These are phyloP conservation scores for Pyrus hybrid DNA, from an alignment of 331 rosid genomes.

Conservation along the genomic window DNA sequence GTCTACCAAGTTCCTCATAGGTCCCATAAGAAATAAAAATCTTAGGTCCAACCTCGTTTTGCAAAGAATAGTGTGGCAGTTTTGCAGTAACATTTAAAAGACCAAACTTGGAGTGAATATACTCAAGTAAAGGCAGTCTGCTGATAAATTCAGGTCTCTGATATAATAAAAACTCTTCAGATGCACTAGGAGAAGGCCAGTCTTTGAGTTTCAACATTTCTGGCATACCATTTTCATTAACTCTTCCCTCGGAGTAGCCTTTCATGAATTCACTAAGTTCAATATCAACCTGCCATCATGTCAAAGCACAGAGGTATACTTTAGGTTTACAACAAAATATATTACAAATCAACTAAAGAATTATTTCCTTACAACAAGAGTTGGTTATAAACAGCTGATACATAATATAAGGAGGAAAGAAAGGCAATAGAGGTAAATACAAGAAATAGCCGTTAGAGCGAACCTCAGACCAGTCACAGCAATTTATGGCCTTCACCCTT, in stretches of 20 bases:
- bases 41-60: too few species aligned
- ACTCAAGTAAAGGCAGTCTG: constrained; percentile 86
- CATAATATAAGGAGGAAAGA: constrained; percentile 7
- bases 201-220: constrained; percentile 79
- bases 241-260: constrained; percentile 68
- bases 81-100: too few species aligned
- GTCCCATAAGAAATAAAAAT: constrained; percentile 85
- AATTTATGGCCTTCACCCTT: constrained; percentile 72
- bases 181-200: constrained; percentile 96
- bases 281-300: constrained; percentile 55
- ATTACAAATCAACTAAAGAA: not conserved
- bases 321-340: not conserved
- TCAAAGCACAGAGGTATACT: constrained; percentile 13
- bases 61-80: too few species aligned
- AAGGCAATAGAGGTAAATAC: not conserved
- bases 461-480: too few species aligned
- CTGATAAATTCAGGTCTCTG: constrained; percentile 95
- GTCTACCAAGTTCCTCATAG: constrained; percentile 57
- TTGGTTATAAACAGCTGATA: constrained; percentile 4
- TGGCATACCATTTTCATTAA: constrained; percentile 65
- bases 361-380: constrained; percentile 1
- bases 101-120: too few species aligned
- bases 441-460: not conserved
- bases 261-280: constrained; percentile 73
- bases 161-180: constrained; percentile 90